These are phyloP conservation scores for Leptomonas pyrrhocoris DNA, from an alignment of 208 protist species.

Conservation along the genomic window DNA sequence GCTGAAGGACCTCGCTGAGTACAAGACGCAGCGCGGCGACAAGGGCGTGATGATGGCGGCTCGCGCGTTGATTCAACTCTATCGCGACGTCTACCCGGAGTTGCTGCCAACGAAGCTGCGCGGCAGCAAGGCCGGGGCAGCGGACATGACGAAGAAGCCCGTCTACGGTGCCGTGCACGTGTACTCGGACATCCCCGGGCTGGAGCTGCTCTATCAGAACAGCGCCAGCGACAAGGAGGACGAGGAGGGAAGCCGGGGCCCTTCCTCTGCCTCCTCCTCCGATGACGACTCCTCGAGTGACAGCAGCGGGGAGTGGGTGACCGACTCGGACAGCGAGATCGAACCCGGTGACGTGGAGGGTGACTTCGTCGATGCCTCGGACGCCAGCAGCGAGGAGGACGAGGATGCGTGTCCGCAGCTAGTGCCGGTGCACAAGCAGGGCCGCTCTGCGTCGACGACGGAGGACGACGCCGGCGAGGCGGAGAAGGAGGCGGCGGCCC, in stretches of 20 bases:
- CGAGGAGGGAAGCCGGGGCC: slow-evolving; percentile 33
- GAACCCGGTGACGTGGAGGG: slow-evolving; percentile 78
- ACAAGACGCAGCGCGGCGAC: slow-evolving; percentile 93
- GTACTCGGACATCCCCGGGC: slow-evolving; percentile 85
- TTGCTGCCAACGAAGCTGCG: slow-evolving; percentile 95
- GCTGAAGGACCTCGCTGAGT: slow-evolving; percentile 94
- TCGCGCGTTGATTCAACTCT: slow-evolving; percentile 94
- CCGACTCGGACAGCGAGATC: slow-evolving; percentile 70
- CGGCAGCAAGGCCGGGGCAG: slow-evolving; percentile 56
- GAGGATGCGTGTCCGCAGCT: slow-evolving; percentile 70
- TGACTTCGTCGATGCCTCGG: slow-evolving; percentile 66
- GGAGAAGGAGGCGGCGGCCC: background rate
- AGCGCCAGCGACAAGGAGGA: slow-evolving; percentile 55
- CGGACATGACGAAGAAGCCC: slow-evolving; percentile 37
- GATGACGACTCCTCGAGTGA: slow-evolving; percentile 21
- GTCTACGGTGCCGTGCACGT: slow-evolving; percentile 75
- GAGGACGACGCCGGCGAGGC: slow-evolving; percentile 9
- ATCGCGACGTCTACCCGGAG: slow-evolving; percentile 93
- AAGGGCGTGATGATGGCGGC: slow-evolving; percentile 96
- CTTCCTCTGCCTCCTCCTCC: slow-evolving; percentile 8
- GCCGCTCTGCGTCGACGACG: background rate
- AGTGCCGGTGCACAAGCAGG: slow-evolving; percentile 40
- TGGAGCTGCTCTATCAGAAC: slow-evolving; percentile 84
- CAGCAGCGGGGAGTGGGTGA: slow-evolving; percentile 75
- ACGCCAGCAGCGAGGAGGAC: slow-evolving; percentile 41